Conservation (phyloP, 2,329 filamentous ascomycete species). For the Microsporum canis region DNA sequence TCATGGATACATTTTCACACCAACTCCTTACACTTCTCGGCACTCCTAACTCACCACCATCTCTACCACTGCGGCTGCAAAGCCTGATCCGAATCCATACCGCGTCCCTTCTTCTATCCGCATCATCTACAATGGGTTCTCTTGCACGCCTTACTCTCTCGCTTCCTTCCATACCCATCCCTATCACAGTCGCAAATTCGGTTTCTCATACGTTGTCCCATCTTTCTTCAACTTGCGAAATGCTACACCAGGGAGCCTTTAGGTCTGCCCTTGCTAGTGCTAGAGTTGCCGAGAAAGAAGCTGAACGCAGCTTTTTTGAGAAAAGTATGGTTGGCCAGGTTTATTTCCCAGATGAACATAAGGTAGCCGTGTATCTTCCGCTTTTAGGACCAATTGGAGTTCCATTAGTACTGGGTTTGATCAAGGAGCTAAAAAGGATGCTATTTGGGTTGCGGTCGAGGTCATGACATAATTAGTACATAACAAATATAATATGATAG, state of each 20-base stretch:
- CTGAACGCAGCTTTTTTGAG: slow-evolving; percentile 92
- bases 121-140: slow-evolving; percentile 87
- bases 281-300: slow-evolving; percentile 72
- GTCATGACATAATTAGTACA: slow-evolving; percentile 7
- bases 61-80: slow-evolving; percentile 72
- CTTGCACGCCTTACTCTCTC: slow-evolving; percentile 74
- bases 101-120: slow-evolving; percentile 72
- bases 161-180: slow-evolving; percentile 83
- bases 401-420: slow-evolving; percentile 67
- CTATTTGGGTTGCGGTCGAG: slow-evolving; percentile 23
- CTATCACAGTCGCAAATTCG: slow-evolving; percentile 71
- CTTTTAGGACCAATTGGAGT: slow-evolving; percentile 83
- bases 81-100: slow-evolving; percentile 77
- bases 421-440: slow-evolving; percentile 64
- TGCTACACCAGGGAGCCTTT: slow-evolving; percentile 51
- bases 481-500: neutral
- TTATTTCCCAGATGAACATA: slow-evolving; percentile 98
- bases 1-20: slow-evolving; percentile 79
- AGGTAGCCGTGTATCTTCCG: slow-evolving; percentile 89
- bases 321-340: slow-evolving; percentile 98
- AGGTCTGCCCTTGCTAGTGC: slow-evolving; percentile 65
- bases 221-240: slow-evolving; percentile 63
- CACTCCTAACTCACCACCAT: slow-evolving; percentile 63
- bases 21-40: slow-evolving; percentile 83
- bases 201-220: slow-evolving; percentile 70